These are phyloP conservation scores for Gossypium aridum DNA, from an alignment of 441 rosid species.

Conservation along the genomic window DNA sequence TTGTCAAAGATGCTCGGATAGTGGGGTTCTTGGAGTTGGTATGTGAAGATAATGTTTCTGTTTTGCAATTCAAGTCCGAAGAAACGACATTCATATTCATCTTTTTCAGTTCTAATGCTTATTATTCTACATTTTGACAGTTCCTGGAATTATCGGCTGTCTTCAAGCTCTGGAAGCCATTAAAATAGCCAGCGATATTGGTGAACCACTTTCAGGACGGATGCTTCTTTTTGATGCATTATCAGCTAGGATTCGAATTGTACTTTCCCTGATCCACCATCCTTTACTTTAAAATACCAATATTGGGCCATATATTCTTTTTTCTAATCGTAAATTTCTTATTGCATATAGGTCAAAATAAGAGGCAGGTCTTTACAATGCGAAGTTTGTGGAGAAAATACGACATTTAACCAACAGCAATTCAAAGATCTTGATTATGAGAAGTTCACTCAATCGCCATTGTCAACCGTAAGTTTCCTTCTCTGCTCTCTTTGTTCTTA, in stretches of 20 bases:
- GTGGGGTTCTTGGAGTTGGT: slow-evolving; percentile 98
- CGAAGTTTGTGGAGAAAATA: slow-evolving; percentile 68
- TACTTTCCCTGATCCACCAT: slow-evolving; percentile 23
- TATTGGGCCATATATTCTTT: slow-evolving; percentile 3
- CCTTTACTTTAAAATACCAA: background rate
- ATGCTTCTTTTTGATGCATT: slow-evolving; percentile 91
- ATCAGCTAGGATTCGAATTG: slow-evolving; percentile 70
- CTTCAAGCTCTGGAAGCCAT: slow-evolving; percentile 92
- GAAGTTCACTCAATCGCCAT: slow-evolving; percentile 62
- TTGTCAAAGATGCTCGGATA: slow-evolving; percentile 94
- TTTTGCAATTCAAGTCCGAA: background rate
- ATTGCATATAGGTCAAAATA: slow-evolving; percentile 66
- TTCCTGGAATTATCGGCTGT: slow-evolving; percentile 93
- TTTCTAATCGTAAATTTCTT: slow-evolving; percentile 1
- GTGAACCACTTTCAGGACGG: slow-evolving; percentile 81
- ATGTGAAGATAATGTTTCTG: slow-evolving; percentile 13
- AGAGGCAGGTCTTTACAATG: slow-evolving; percentile 69
- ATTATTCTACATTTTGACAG: slow-evolving; percentile 30
- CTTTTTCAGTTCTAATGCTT: slow-evolving; percentile 43
- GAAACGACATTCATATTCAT: background rate
- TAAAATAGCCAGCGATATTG: slow-evolving; percentile 76
- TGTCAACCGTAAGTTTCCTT: background rate
- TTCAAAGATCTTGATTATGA: slow-evolving; percentile 79
- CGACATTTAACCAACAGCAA: slow-evolving; percentile 42
- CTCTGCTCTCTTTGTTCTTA: background rate